Percentiles rank a stretch among this genome's conserved stretches.
phyloP scores from a whole-genome alignment of 176 grass and related monocot genomes.

The Musa troglodytarum region DNA sequence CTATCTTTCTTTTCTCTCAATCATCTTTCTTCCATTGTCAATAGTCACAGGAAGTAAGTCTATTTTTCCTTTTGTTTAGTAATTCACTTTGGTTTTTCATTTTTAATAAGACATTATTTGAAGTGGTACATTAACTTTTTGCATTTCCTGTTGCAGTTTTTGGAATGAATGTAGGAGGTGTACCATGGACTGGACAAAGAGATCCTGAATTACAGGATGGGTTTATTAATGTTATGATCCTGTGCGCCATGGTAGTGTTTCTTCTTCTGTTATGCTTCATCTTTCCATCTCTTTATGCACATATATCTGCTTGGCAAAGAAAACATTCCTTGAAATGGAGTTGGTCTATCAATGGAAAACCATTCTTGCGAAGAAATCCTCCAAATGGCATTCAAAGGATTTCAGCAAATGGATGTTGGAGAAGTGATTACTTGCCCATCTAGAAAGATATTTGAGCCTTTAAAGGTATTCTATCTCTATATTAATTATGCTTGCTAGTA shows the following conservation, averaged over 20 bases:
- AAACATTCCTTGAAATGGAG: slow-evolving; percentile 37
- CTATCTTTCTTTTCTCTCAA: slow-evolving; percentile 86
- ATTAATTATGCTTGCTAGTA: background rate
- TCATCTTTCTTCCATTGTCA: slow-evolving; percentile 85
- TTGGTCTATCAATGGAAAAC: slow-evolving; percentile 53
- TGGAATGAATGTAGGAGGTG: slow-evolving; percentile 92
- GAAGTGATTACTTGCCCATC: background rate
- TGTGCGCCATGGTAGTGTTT: slow-evolving; percentile 48
- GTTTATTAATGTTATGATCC: slow-evolving; percentile 80
- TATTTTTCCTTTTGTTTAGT: background rate
- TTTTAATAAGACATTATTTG: no score
- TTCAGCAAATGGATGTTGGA: background rate
- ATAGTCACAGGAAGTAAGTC: slow-evolving; percentile 79
- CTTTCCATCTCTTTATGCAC: slow-evolving; percentile 71
- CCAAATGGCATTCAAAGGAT: slow-evolving; percentile 31
- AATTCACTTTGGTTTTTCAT: no score
- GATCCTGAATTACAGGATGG: slow-evolving; percentile 54
- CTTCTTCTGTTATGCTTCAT: slow-evolving; percentile 63
- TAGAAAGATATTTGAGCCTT: background rate
- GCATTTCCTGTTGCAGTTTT: slow-evolving; percentile 40
- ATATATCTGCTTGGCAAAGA: slow-evolving; percentile 48
- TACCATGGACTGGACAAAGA: slow-evolving; percentile 78
- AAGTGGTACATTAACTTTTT: background rate
- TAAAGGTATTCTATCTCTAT: background rate
- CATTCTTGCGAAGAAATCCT: slow-evolving; percentile 28